Evolutionary conservation across 2,329 filamentous ascomycete genomes (phyloP).

Genomic region (Verticillium alfalfae): DNA sequence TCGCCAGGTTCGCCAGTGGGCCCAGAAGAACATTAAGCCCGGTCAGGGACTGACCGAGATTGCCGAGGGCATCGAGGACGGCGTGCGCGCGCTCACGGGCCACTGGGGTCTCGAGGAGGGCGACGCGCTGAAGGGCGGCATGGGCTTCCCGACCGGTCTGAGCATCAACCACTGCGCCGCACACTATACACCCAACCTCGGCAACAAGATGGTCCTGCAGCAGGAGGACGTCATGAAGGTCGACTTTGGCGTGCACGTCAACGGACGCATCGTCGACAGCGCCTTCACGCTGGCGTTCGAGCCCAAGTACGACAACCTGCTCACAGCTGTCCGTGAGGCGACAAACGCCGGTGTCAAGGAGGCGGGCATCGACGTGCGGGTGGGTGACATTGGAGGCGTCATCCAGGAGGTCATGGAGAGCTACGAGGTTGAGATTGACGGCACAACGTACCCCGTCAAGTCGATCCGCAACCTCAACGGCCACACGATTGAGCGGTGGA

Average conservation of each 20-base stretch:
- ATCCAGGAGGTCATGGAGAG: constrained; percentile 77
- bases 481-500: constrained; percentile 70
- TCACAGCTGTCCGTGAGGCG: constrained; percentile 67
- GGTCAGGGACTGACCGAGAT: constrained; percentile 77
- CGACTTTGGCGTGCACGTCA: constrained; percentile 77
- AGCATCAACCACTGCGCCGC: constrained; percentile 82
- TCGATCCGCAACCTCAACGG: constrained; percentile 68
- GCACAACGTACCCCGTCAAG: constrained; percentile 63
- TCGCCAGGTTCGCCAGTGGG: constrained; percentile 79
- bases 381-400: constrained; percentile 64
- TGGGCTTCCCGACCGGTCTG: constrained; percentile 82
- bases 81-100: constrained; percentile 70
- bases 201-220: constrained; percentile 71
- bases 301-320: constrained; percentile 66
- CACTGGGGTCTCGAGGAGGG: constrained; percentile 73
- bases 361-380: constrained; percentile 73
- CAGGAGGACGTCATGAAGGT: constrained; percentile 76
- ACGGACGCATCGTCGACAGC: constrained; percentile 74
- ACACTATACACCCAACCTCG: constrained; percentile 82
- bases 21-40: constrained; percentile 73
- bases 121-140: constrained; percentile 71
- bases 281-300: constrained; percentile 78
- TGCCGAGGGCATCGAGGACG: constrained; percentile 80
- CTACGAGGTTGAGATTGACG: constrained; percentile 67
- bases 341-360: constrained; percentile 76